A percentile compares a stretch with the other conserved stretches of the same genome.
These are phyloP conservation scores for Amyloporia xantha DNA, from an alignment of 768 basidiomycete species.

Conservation along the genomic window DNA sequence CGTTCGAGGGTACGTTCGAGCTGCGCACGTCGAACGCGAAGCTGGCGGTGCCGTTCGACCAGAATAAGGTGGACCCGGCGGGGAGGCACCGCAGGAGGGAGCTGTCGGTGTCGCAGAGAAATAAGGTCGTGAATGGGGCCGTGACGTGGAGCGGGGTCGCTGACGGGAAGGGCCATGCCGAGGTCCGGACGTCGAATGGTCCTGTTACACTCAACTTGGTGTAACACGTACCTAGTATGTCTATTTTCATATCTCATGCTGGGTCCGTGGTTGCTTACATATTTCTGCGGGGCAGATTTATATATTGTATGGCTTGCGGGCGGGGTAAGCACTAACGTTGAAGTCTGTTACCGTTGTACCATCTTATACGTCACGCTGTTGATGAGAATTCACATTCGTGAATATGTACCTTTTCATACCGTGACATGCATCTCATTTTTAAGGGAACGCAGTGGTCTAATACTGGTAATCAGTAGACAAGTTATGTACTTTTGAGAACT, in stretches of 20 bases:
- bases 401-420: too few species aligned
- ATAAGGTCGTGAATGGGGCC: background rate
- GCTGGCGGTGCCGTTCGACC: slow-evolving; percentile 3
- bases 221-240: background rate
- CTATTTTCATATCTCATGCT: background rate
- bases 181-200: slow-evolving; percentile 2
- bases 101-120: background rate
- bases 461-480: too few species aligned
- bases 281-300: too few species aligned
- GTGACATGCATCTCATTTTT: too few species aligned
- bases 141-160: slow-evolving; percentile 11
- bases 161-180: background rate
- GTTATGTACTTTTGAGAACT: background rate
- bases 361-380: too few species aligned
- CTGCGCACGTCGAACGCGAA: slow-evolving; percentile 14
- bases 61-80: slow-evolving; percentile 15
- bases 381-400: too few species aligned
- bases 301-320: too few species aligned
- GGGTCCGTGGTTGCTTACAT: background rate
- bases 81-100: slow-evolving; percentile 10
- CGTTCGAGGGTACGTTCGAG: slow-evolving; percentile 35
- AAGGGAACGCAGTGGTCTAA: too few species aligned
- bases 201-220: background rate
- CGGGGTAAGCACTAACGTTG: too few species aligned
- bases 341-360: too few species aligned